Evolutionary conservation across 31 red algal genomes (phyloP), one percentile per base, ranked within the genome.

Genomic region (Odonthalia washingtoniensis): DNA sequence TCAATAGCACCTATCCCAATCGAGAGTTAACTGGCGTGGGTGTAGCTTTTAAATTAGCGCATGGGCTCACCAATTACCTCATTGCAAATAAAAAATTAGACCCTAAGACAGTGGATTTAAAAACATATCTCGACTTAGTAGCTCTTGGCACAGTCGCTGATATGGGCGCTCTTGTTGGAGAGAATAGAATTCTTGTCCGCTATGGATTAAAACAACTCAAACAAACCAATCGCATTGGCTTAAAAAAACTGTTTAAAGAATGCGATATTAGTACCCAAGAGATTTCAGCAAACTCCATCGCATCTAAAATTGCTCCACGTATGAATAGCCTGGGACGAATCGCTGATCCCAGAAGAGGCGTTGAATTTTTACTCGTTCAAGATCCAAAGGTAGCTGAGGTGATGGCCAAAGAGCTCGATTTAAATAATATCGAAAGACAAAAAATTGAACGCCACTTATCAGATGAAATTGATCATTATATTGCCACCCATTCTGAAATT

Each of bases 241-340:
- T 80, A n/a, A 49, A 62, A 49, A 46, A 40, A 28, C 36, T 80
- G 27, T 31, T 61, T 26, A 62, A 62, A 38, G 30, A 35, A 32
- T 28, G 43, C 45, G 30, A 38, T 34, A 49, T 80, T 42, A 62
- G 26, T 28, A 27, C 76, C 24, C 40, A 34, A 34, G 42, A 44
- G 42, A 32, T 80, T 26, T 42, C 27, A 31, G 36, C 27, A 31
- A 49, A 24, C n/a, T n/a, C 46, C 30, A 28, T 80, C 57, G 76
- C 24, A 42, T 80, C 57, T 62, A n/a, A 46, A 32, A 42, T 80
- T 32, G 76, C 28, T 38, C 76, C 76, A 32, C 76, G 76, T 32
- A 30, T 80, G 26, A 80, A 80, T 62, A 46, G 42, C n/a, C 42
- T 38, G 26, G 76, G 76, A 27, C 39, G 76, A 80, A 49, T 80